Conservation (phyloP, 2,329 filamentous ascomycete species). For the Chrysoporthe puriensis region DNA sequence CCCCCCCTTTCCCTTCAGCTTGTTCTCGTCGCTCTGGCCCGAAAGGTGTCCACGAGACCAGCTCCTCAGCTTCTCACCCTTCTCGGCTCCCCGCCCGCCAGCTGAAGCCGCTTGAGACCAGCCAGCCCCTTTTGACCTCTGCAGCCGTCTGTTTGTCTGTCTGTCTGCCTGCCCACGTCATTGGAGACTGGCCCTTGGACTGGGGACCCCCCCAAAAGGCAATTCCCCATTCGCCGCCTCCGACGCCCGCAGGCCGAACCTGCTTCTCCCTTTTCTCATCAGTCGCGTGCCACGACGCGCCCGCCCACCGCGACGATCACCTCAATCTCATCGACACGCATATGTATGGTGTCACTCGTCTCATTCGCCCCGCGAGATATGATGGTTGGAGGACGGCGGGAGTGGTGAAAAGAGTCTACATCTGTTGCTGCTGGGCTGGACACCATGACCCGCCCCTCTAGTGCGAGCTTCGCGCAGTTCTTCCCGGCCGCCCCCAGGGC, state of each 20-base stretch:
- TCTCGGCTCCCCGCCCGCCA: neutral
- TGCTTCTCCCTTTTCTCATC: constrained; percentile 21
- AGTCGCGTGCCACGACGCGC: constrained; percentile 29
- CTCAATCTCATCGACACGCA: constrained; percentile 29
- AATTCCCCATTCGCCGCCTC: constrained; percentile 25
- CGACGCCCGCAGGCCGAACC: constrained; percentile 10
- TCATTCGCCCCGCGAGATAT: constrained; percentile 48
- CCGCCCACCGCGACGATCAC: constrained; percentile 19
- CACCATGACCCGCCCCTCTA: constrained; percentile 78
- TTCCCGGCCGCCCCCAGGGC: constrained; percentile 78
- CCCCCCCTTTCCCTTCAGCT: constrained; percentile 2
- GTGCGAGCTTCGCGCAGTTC: constrained; percentile 83
- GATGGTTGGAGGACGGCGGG: constrained; percentile 60
- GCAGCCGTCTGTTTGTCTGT: neutral
- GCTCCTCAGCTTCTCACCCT: too few species aligned
- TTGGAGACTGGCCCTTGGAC: constrained; percentile 17
- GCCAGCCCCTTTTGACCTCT: neutral
- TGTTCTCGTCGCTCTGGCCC: neutral
- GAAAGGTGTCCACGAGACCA: neutral
- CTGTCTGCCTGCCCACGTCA: constrained; percentile 10
- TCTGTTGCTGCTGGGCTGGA: constrained; percentile 36
- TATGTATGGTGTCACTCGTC: constrained; percentile 44
- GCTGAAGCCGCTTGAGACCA: neutral
- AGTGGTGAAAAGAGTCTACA: constrained; percentile 50
- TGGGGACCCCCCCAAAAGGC: constrained; percentile 4